Percentiles rank a stretch among this genome's conserved stretches.
These are phyloP conservation scores for Inga oerstediana DNA, from an alignment of 306 rosid species.

Conservation along the genomic window DNA sequence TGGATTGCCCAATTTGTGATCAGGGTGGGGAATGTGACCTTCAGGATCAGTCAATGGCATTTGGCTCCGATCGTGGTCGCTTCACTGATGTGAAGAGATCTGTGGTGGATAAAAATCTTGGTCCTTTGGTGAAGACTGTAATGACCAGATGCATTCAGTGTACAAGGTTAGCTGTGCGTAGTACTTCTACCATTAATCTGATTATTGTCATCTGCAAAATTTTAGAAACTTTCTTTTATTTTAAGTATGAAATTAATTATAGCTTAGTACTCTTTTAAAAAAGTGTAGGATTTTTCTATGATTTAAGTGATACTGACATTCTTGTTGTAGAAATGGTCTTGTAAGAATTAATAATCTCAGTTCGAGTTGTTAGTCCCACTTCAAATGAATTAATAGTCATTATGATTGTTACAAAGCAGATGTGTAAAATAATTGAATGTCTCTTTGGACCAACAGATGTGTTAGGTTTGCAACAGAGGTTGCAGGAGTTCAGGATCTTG, in stretches of 20 bases:
- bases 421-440: constrained; percentile 28
- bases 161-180: constrained; percentile 65
- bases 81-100: constrained; percentile 97
- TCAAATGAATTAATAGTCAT: constrained; percentile 18
- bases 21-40: constrained; percentile 99
- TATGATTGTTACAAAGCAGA: neutral
- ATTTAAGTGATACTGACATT: neutral
- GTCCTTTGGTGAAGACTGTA: constrained; percentile 98
- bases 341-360: constrained; percentile 7
- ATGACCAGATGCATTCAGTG: constrained; percentile 99
- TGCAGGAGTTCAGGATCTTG: constrained; percentile 99
- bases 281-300: neutral
- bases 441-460: constrained; percentile 63
- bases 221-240: constrained; percentile 5
- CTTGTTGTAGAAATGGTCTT: constrained; percentile 15
- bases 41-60: constrained; percentile 99
- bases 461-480: constrained; percentile 98
- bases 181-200: constrained; percentile 12
- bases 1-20: constrained; percentile 99
- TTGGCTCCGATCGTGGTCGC: constrained; percentile 98
- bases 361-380: neutral
- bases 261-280: neutral
- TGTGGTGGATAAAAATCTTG: constrained; percentile 96
- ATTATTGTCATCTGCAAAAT: constrained; percentile 6
- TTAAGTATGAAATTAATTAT: constrained; percentile 20